Evolutionary conservation across 1,284 basidiomycete genomes (phyloP).

Genomic region (Blastosporella zonata): DNA sequence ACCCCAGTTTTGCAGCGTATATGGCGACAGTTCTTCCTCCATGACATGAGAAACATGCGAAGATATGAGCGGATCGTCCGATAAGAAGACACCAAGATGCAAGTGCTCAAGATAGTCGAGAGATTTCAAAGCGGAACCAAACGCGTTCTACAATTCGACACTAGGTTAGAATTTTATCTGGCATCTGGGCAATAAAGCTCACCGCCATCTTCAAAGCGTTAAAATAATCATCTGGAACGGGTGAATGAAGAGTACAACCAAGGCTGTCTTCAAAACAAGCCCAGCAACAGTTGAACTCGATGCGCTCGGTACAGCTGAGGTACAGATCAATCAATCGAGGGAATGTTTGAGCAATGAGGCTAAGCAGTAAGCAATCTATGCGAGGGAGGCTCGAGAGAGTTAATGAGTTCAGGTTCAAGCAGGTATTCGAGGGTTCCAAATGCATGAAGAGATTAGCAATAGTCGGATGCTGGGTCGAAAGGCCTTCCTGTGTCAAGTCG

Average conservation of each 20-base stretch:
- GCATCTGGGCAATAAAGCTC: conserved; percentile 23
- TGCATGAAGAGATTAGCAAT: conserved; percentile 29
- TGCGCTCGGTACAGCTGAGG: conserved; percentile 54
- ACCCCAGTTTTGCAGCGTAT: conserved; percentile 29
- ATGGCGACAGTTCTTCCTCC: conserved; percentile 15
- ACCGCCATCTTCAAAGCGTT: conserved; percentile 47
- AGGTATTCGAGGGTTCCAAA: conserved; percentile 20
- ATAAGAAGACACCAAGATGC: conserved; percentile 46
- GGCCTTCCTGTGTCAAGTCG: conserved; percentile 35
- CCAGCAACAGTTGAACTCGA: conserved; percentile 58
- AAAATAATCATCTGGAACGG: conserved; percentile 49
- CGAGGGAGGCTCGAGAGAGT: conserved; percentile 50
- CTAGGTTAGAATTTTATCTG: conserved; percentile 4
- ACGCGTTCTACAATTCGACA: conserved; percentile 27
- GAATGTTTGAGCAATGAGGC: conserved; percentile 43
- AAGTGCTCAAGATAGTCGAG: conserved; percentile 49
- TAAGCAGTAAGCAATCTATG: conserved; percentile 48
- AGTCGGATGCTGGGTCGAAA: conserved; percentile 35
- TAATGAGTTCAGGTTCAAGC: conserved; percentile 36
- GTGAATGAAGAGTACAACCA: conserved; percentile 54
- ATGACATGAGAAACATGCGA: conserved; percentile 39
- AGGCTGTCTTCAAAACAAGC: conserved; percentile 60
- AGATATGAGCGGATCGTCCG: conserved; percentile 35
- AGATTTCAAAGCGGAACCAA: conserved; percentile 33
- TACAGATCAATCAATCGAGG: conserved; percentile 43